Conservation (phyloP, 225 moss, liverwort and hornwort genomes). For the Pleurozium schreberi region DNA sequence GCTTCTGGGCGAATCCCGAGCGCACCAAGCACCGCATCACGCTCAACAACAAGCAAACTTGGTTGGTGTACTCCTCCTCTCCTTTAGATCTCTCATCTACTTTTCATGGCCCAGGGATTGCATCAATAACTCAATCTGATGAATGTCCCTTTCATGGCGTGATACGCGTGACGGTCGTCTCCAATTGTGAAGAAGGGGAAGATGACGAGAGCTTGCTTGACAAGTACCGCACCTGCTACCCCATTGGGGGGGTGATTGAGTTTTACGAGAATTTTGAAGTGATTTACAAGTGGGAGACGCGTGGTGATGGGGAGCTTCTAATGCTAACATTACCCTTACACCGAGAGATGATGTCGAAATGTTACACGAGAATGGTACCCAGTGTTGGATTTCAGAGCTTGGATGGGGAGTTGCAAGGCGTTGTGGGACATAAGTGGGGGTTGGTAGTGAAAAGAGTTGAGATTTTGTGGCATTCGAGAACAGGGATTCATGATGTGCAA, state of each 20-base stretch:
- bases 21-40: slow-evolving; percentile 53
- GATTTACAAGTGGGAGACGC: slow-evolving; percentile 56
- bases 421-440: slow-evolving; percentile 65
- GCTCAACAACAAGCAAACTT: slow-evolving; percentile 77
- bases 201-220: slow-evolving; percentile 50
- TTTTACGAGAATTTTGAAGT: slow-evolving; percentile 63
- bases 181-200: slow-evolving; percentile 29
- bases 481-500: slow-evolving; percentile 19
- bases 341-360: slow-evolving; percentile 45
- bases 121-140: not conserved
- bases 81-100: slow-evolving; percentile 36
- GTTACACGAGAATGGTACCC: slow-evolving; percentile 16
- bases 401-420: slow-evolving; percentile 65
- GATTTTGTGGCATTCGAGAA: slow-evolving; percentile 52
- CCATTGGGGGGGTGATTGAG: slow-evolving; percentile 47
- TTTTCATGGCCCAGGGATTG: not conserved
- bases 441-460: slow-evolving; percentile 19
- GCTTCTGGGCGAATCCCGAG: slow-evolving; percentile 60
- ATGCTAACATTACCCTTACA: slow-evolving; percentile 83
- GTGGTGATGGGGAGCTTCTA: slow-evolving; percentile 68
- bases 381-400: slow-evolving; percentile 34
- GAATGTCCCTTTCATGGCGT: slow-evolving; percentile 43
- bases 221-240: slow-evolving; percentile 65
- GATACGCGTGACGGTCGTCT: slow-evolving; percentile 49
- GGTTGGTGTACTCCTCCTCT: slow-evolving; percentile 69